Conservation (phyloP, 2,329 filamentous ascomycete genomes). For the Mycosphaerella sp. region DNA sequence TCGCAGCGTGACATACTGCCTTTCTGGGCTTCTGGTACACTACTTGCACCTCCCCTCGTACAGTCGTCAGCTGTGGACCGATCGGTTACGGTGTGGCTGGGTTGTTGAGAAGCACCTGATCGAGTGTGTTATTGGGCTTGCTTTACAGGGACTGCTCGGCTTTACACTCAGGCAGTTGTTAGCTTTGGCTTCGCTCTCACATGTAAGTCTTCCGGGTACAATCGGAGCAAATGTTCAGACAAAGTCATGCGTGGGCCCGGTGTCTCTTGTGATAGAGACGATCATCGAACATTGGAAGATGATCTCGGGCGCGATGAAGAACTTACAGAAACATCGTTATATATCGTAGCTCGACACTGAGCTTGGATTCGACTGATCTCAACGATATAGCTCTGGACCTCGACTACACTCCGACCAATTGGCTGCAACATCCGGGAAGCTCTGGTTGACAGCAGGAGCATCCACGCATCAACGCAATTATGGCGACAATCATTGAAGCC, state of each 20-base stretch:
- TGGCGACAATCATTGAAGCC: slow-evolving; percentile 38
- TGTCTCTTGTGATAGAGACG: not conserved
- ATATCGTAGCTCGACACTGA: not conserved
- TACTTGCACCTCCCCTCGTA: slow-evolving; percentile 2
- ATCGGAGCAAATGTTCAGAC: slow-evolving; percentile 8
- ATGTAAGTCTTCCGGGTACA: slow-evolving; percentile 15
- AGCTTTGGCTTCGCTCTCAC: slow-evolving; percentile 2
- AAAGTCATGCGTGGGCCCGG: slow-evolving; percentile 1
- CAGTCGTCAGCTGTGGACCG: not conserved
- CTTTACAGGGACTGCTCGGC: slow-evolving; percentile 9
- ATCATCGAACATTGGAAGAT: not conserved
- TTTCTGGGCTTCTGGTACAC: not conserved
- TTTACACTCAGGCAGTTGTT: slow-evolving; percentile 12
- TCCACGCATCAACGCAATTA: slow-evolving; percentile 9
- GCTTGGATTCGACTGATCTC: no score
- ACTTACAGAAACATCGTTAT: not conserved
- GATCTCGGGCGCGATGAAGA: slow-evolving; percentile 7
- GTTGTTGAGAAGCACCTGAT: no score
- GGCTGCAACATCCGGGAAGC: no score
- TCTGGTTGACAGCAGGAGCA: no score
- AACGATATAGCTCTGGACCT: no score
- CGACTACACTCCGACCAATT: no score
- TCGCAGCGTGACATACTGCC: slow-evolving; percentile 12
- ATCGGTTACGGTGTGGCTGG: slow-evolving; percentile 2
- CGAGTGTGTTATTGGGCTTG: not conserved